Conservation (phyloP, 306 rosid species). For the Hippophae rhamnoides region DNA sequence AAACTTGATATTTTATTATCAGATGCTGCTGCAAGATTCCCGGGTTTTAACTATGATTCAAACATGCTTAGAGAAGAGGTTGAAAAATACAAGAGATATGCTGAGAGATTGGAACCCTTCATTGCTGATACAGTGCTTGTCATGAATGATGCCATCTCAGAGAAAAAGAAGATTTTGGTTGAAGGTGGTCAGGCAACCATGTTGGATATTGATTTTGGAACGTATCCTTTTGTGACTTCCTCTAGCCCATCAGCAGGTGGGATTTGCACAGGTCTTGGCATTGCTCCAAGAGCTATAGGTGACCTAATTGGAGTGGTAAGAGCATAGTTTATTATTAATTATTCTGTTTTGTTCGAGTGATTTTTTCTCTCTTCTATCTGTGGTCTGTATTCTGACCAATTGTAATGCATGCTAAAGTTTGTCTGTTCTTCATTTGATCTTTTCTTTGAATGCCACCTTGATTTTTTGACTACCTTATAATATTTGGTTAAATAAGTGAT, state of each 20-base stretch:
- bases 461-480: no score
- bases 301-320: conserved; percentile 93
- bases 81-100: conserved; percentile 79
- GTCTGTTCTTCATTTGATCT: no score
- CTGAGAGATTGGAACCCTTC: conserved; percentile 88
- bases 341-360: not conserved
- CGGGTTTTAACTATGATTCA: conserved; percentile 57
- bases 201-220: conserved; percentile 95
- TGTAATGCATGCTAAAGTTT: not conserved
- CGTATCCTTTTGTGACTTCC: conserved; percentile 92
- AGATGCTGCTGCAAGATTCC: conserved; percentile 74
- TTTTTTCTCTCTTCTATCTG: not conserved
- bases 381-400: not conserved
- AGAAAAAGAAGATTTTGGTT: conserved; percentile 74
- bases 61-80: conserved; percentile 72
- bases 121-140: conserved; percentile 78
- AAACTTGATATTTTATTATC: conserved; percentile 69
- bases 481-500: no score
- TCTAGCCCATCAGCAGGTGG: conserved; percentile 99
- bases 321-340: conserved; percentile 7
- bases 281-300: conserved; percentile 85
- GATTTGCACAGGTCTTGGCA: conserved; percentile 94
- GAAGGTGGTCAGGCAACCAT: conserved; percentile 99
- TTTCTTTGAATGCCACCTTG: no score
- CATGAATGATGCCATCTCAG: conserved; percentile 64